Evolutionary conservation across 2,329 filamentous ascomycete species (phyloP), one percentile per base, ranked within the genome.

Genomic region (Claviceps sp.): DNA sequence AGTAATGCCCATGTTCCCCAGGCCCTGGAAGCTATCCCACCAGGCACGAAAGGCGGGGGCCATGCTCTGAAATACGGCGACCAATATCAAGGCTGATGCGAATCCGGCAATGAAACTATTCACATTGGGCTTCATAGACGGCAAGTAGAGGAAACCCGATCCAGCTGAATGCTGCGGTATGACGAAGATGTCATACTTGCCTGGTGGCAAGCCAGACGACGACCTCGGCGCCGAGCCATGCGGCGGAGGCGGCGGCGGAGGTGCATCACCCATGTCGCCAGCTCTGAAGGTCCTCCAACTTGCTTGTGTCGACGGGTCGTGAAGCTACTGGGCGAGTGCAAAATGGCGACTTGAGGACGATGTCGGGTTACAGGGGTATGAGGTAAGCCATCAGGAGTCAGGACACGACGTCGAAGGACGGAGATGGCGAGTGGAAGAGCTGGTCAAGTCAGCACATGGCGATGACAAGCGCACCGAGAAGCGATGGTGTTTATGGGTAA

Each of bases 151-250:
- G 68, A 96, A 96, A 37, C 91, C 91, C 0, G 83, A 81, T 50
- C 91, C 91, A 6, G 90, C 78, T 11, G 89, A 91, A 67, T 95
- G 89, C 47, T 90, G 88, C 7, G 91, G 91, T 62, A 97, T 90
- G 65, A 96, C 85, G 72, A 96, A 96, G 64, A 97, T 95, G 72
- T 97, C 91, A 69, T 95, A 97, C 65, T 93, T 94, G 52, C 91
- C 90, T 1, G 86, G 77, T 2, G 91, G 91, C 47, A 96, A 73
- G 52, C 86, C 85, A 16, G 74, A 67, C 38, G 79, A 75, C 40
- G 79, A 75, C 66, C 84, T 84, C 48, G 88, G 86, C 59, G 82
- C 84, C 63, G 82, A 77, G 68, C 89, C 88, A 71, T 95, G 89
- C 57, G 88, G 88, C 64, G 89, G 89, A 58, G 86, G 87, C 59